Evolutionary conservation across 768 basidiomycete genomes (phyloP).

Genomic region (Candolleomyces aberdarensis): DNA sequence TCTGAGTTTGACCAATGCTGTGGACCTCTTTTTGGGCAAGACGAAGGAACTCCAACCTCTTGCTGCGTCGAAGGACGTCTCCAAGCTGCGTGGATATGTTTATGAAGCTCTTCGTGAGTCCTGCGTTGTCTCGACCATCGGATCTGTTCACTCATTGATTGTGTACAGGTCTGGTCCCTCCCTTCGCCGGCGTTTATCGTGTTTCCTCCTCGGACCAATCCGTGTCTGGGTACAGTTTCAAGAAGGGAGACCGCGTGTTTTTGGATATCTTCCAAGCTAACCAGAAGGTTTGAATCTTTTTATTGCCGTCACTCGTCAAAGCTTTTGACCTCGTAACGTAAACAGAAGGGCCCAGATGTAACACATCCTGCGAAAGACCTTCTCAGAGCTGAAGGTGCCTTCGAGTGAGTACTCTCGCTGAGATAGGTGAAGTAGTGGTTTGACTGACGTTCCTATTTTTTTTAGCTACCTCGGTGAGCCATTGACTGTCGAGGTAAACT

Average conservation of each 20-base stretch:
- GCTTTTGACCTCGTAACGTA: background rate
- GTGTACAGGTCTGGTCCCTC: conserved; percentile 62
- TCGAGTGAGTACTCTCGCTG: conserved; percentile 1
- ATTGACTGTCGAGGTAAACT: conserved; percentile 50
- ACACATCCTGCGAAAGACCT: background rate
- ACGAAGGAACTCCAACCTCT: conserved; percentile 33
- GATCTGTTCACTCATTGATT: background rate
- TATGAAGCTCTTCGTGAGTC: conserved; percentile 69
- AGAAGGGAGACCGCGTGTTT: conserved; percentile 55
- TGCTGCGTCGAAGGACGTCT: conserved; percentile 27
- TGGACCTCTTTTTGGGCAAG: conserved; percentile 58
- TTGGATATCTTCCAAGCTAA: conserved; percentile 58
- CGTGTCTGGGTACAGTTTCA: conserved; percentile 39
- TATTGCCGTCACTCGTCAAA: background rate
- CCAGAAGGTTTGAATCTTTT: conserved; percentile 45
- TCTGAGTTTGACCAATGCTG: conserved; percentile 62
- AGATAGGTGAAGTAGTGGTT: conserved; percentile 25
- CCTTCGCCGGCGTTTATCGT: conserved; percentile 70
- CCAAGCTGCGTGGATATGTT: conserved; percentile 52
- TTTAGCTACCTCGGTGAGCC: conserved; percentile 41
- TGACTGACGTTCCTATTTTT: conserved; percentile 42
- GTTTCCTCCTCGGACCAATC: conserved; percentile 34
- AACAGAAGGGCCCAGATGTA: background rate
- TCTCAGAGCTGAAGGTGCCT: conserved; percentile 7
- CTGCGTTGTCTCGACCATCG: background rate